A percentile compares a stretch with the other conserved stretches of the same genome.
These are phyloP conservation scores for Floccularia luteovirens DNA, from an alignment of 768 basidiomycete genomes.

Conservation along the genomic window DNA sequence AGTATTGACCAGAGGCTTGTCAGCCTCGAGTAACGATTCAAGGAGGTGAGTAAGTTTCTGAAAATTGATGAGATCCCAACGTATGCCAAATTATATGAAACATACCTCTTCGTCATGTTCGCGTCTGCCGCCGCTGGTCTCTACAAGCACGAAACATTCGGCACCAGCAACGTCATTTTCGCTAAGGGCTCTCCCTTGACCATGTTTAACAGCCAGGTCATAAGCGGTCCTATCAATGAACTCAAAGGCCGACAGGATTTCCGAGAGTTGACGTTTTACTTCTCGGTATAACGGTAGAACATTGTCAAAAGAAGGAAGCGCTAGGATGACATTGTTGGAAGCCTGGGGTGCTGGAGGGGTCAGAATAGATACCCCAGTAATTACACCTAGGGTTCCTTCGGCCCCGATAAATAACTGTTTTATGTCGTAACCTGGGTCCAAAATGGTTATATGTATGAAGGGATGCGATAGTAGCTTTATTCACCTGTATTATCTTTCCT, in stretches of 20 bases:
- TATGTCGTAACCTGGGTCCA: constrained; percentile 77
- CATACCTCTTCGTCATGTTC: constrained; percentile 91
- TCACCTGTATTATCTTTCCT: constrained; percentile 96
- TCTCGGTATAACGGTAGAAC: constrained; percentile 80
- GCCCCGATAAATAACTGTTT: constrained; percentile 98
- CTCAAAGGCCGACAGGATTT: constrained; percentile 96
- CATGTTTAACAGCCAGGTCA: constrained; percentile 77
- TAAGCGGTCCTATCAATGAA: constrained; percentile 87
- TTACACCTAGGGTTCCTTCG: constrained; percentile 92
- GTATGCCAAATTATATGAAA: constrained; percentile 4
- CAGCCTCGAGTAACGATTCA: constrained; percentile 67
- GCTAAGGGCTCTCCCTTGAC: constrained; percentile 69
- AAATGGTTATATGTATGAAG: constrained; percentile 1
- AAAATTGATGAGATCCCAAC: constrained; percentile 1
- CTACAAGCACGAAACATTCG: constrained; percentile 85
- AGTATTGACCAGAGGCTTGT: constrained; percentile 73
- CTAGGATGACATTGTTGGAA: constrained; percentile 87
- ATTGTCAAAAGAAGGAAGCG: constrained; percentile 79
- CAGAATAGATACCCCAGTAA: constrained; percentile 93
- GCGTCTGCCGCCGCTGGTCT: constrained; percentile 88
- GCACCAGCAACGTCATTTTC: constrained; percentile 71
- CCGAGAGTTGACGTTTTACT: constrained; percentile 78
- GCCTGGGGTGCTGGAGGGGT: constrained; percentile 79
- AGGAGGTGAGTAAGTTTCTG: constrained; percentile 84
- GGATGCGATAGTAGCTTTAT: constrained; percentile 9